Evolutionary conservation across 106 monocot species (phyloP).

Genomic region (Dactylorhiza incarnata): DNA sequence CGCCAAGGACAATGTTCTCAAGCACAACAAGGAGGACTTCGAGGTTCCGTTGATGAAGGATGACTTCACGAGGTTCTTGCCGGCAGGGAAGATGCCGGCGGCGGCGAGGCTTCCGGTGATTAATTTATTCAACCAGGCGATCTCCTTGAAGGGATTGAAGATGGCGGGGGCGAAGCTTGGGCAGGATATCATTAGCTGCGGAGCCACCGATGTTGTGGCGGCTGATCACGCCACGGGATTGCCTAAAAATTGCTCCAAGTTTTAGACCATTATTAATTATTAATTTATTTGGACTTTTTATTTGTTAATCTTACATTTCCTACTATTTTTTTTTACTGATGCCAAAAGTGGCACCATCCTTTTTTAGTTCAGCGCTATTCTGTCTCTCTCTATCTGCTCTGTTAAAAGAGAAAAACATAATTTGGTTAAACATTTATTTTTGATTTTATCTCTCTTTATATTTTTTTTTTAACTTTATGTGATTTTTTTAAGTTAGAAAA

Average conservation of each 20-base stretch:
- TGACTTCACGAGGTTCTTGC: constrained; percentile 67
- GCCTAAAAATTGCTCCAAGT: constrained; percentile 71
- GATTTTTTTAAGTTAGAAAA: no score
- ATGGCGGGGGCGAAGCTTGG: constrained; percentile 83
- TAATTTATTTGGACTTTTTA: not conserved
- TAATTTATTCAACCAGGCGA: constrained; percentile 84
- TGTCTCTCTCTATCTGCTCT: no score
- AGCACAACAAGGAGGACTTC: constrained; percentile 81
- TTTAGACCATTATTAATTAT: constrained; percentile 15
- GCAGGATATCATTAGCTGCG: constrained; percentile 74
- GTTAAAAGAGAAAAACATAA: no score
- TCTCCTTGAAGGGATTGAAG: constrained; percentile 71
- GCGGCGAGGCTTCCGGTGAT: constrained; percentile 69
- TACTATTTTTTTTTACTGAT: not conserved
- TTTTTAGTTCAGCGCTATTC: no score
- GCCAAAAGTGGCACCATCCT: constrained; percentile 10
- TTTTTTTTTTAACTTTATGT: no score
- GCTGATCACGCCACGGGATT: constrained; percentile 79
- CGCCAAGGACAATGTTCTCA: constrained; percentile 81
- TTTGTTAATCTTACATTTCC: not conserved
- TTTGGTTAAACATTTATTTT: no score
- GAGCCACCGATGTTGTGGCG: constrained; percentile 33
- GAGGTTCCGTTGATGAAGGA: constrained; percentile 81
- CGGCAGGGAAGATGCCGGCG: constrained; percentile 73
- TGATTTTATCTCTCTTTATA: no score